Evolutionary conservation across 2,329 filamentous ascomycete genomes (phyloP).

Genomic region (Talaromyces amestolkiae): DNA sequence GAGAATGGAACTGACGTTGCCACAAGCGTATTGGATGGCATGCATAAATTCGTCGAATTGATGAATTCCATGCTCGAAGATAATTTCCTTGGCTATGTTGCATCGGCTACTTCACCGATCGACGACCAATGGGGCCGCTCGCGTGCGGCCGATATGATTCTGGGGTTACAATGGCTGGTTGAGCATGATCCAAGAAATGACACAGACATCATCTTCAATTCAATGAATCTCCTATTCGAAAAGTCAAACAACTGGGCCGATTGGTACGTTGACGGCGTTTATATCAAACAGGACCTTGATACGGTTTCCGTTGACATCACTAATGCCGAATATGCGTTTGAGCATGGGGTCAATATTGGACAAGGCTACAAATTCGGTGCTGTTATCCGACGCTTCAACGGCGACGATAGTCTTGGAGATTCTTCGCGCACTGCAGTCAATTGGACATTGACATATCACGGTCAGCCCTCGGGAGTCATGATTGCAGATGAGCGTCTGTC

Average conservation of each 20-base stretch:
- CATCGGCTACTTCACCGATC: conserved; percentile 45
- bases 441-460: conserved; percentile 51
- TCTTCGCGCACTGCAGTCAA: conserved; percentile 46
- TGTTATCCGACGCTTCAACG: conserved; percentile 46
- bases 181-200: conserved; percentile 45
- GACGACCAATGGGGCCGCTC: conserved; percentile 43
- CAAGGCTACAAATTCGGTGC: conserved; percentile 49
- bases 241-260: conserved; percentile 41
- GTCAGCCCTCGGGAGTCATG: conserved; percentile 48
- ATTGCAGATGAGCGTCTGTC: conserved; percentile 52
- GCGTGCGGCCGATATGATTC: conserved; percentile 45
- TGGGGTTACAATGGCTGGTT: conserved; percentile 50
- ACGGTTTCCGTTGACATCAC: conserved; percentile 32
- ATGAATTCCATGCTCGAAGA: conserved; percentile 56
- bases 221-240: conserved; percentile 45
- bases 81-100: conserved; percentile 52
- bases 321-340: conserved; percentile 37
- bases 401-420: conserved; percentile 43
- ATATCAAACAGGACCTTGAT: conserved; percentile 38
- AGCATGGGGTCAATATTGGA: conserved; percentile 50
- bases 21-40: conserved; percentile 47
- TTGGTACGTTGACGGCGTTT: conserved; percentile 40
- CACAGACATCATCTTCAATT: conserved; percentile 38
- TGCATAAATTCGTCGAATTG: conserved; percentile 52
- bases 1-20: conserved; percentile 42